Base-by-base conservation (phyloP, 1,284 basidiomycete genomes). In the Lignosus rhinocerotis region DNA sequence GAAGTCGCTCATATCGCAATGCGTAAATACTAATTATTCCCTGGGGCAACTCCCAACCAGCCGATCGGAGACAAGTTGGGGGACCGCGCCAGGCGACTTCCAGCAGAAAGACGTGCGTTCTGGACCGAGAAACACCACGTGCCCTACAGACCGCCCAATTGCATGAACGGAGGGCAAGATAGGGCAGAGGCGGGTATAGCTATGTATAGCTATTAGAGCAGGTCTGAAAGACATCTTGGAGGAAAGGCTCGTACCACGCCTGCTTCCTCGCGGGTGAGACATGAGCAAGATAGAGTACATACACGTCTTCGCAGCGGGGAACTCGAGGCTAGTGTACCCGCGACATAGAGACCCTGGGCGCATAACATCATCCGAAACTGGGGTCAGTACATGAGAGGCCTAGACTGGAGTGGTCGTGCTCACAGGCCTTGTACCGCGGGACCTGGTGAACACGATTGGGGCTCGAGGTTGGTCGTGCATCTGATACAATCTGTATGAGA, bases 401-500 rank as follows among this genome's bases (percentile, higher is more conserved):
- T 56, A 57, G 62, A 32, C 59, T 59, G 31, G 25, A 17, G 39
- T 41, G 36, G 25, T 44, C 49, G 45, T 39, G 51, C 55, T 43
- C 33, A 52, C 51, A 39, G n/a, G 34, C n/a, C n/a, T n/a, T 8
- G 11, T 36, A 39, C 33, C 54, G 49, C 54, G 55, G 51, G 59
- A 45, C 53, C 58, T 54, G 53, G 56, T 34, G 55, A 46, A 16
- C 30, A 44, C 54, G 57, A 55, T 61, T 61, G 55, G 59, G 51
- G 56, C 36, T 12, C 51, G 41, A 36, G 47, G 21, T 34, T 41
- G 30, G 16, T 6, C 45, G 36, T 36, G 56, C 60, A 61, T 59
- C 59, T 61, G 62, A 64, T 61, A 62, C 58, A 58, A 66, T 66
- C 65, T 68, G 59, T 56, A 57, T 64, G 63, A 67, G 65, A 64